Evolutionary conservation across 495 filamentous ascomycete species (phyloP).

Genomic region (Trichocladium antarcticum): DNA sequence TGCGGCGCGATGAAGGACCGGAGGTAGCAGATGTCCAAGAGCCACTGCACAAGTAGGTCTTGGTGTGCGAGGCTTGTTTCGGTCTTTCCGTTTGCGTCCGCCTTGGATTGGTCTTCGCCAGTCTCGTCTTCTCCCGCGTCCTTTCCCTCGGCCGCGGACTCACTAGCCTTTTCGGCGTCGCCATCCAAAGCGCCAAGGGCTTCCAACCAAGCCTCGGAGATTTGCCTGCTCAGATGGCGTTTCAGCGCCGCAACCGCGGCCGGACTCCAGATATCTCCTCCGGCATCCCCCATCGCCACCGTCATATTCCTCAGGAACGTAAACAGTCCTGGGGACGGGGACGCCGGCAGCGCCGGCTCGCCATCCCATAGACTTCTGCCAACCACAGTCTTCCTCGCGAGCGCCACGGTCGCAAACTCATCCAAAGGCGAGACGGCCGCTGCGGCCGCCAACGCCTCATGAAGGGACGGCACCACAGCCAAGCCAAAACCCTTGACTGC

Average conservation of each 20-base stretch:
- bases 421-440: constrained; percentile 31
- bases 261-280: constrained; percentile 75
- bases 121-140: constrained; percentile 19
- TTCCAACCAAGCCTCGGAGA: constrained; percentile 35
- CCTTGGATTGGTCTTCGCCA: constrained; percentile 12
- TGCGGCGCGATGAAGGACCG: constrained; percentile 28
- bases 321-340: constrained; percentile 69
- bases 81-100: constrained; percentile 5
- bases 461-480: constrained; percentile 45
- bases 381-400: constrained; percentile 31
- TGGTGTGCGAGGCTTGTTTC: constrained; percentile 19
- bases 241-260: constrained; percentile 57
- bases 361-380: constrained; percentile 67
- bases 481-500: constrained; percentile 37
- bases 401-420: constrained; percentile 28
- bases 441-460: constrained; percentile 39
- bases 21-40: constrained; percentile 70
- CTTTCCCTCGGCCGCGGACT: background rate
- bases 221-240: constrained; percentile 33
- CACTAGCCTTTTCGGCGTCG: background rate
- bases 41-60: constrained; percentile 56
- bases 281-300: constrained; percentile 54
- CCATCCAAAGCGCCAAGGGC: constrained; percentile 20
- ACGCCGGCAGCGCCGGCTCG: constrained; percentile 60
- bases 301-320: constrained; percentile 57